Percentiles rank a stretch among this genome's conserved stretches.
Conservation (phyloP, 805 yeast species). For the Hermanozyma aechmeae region DNA sequence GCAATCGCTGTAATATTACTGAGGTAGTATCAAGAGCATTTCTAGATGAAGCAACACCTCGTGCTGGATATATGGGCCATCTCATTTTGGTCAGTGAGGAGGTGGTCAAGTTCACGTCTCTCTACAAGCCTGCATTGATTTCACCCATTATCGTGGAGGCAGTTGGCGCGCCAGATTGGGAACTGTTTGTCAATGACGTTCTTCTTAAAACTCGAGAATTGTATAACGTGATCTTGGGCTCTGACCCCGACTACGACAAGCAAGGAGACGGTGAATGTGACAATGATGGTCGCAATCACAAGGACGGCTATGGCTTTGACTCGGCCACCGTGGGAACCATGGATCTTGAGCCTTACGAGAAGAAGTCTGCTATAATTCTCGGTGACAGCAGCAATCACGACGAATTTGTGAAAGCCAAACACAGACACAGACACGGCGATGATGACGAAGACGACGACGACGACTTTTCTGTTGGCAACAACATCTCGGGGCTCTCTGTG, state of each 20-base stretch:
- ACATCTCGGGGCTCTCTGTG: no score
- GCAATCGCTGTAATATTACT: conserved; percentile 14
- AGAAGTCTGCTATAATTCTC: conserved; percentile 20
- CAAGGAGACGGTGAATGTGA: conserved; percentile 3
- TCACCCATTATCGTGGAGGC: conserved; percentile 56
- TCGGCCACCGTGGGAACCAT: conserved; percentile 29
- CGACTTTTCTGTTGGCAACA: no score
- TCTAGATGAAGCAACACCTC: conserved; percentile 41
- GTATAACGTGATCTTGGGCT: conserved; percentile 50
- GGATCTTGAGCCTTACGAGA: conserved; percentile 26
- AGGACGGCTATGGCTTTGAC: conserved; percentile 16
- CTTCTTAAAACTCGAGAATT: conserved; percentile 44
- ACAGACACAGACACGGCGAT: conserved; percentile 5
- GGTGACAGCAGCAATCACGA: conserved; percentile 29
- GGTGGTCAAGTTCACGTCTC: conserved; percentile 75
- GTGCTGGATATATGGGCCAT: conserved; percentile 97
- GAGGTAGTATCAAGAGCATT: conserved; percentile 39
- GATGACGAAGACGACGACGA: conserved; percentile 14
- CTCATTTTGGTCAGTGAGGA: conserved; percentile 89
- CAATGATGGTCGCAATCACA: conserved; percentile 1
- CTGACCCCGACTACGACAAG: conserved; percentile 19
- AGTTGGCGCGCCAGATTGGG: conserved; percentile 33
- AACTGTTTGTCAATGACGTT: conserved; percentile 39
- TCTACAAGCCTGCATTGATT: conserved; percentile 51
- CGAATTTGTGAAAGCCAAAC: conserved; percentile 16